Evolutionary conservation across 495 filamentous ascomycete species (phyloP).

Genomic region (Cairneyella variabilis): DNA sequence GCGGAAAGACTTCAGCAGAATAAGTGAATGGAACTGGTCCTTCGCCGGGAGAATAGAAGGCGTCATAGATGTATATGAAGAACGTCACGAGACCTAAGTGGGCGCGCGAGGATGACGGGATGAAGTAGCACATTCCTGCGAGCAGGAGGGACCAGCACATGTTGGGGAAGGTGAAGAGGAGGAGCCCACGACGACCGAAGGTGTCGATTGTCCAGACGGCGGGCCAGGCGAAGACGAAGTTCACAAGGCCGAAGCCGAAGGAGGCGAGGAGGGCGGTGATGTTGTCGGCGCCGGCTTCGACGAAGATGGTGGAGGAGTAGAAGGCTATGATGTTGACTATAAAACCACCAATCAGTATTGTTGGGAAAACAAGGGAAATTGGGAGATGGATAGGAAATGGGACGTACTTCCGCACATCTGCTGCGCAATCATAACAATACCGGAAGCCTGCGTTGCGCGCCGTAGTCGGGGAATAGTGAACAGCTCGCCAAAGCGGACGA

Average conservation of each 20-base stretch:
- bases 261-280: constrained; percentile 48
- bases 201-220: constrained; percentile 68
- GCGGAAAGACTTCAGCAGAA: constrained; percentile 77
- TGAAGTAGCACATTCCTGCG: constrained; percentile 56
- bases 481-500: constrained; percentile 56
- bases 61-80: constrained; percentile 64
- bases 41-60: constrained; percentile 67
- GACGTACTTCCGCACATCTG: constrained; percentile 47
- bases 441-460: constrained; percentile 59
- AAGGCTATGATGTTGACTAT: constrained; percentile 64
- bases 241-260: constrained; percentile 57
- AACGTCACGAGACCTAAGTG: constrained; percentile 54
- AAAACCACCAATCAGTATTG: background rate
- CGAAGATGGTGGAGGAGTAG: constrained; percentile 61
- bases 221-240: constrained; percentile 59
- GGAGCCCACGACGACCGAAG: constrained; percentile 57
- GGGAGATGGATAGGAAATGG: too few species aligned
- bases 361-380: too few species aligned
- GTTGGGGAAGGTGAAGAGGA: constrained; percentile 62
- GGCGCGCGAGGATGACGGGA: constrained; percentile 35
- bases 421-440: constrained; percentile 64
- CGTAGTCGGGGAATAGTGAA: constrained; percentile 68
- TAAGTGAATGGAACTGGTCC: constrained; percentile 71
- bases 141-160: constrained; percentile 55
- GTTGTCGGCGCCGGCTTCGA: constrained; percentile 41